A percentile compares a stretch with the other conserved stretches of the same genome.
These are phyloP conservation scores for Phaeosphaeria sp. DNA, from an alignment of 2,329 filamentous ascomycete species.

Conservation along the genomic window DNA sequence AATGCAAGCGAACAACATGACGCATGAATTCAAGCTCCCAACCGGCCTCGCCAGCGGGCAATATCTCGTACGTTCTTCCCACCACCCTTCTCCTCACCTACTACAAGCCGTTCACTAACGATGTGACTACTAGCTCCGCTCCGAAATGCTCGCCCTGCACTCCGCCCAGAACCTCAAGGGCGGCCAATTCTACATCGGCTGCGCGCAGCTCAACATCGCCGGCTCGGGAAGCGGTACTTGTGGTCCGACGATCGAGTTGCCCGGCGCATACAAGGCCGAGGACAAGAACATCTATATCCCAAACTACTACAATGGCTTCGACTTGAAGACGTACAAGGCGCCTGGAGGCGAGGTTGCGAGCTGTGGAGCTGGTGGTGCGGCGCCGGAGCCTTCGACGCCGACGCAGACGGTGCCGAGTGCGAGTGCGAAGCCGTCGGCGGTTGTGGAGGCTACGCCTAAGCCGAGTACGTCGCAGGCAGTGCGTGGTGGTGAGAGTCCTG, in stretches of 20 bases:
- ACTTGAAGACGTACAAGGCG: conserved; percentile 35
- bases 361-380: conserved; percentile 26
- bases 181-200: conserved; percentile 56
- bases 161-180: conserved; percentile 44
- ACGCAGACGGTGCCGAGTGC: conserved; percentile 13
- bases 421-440: conserved; percentile 4
- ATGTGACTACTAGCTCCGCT: conserved; percentile 1
- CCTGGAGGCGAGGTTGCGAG: conserved; percentile 40
- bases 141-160: conserved; percentile 42
- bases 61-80: conserved; percentile 39
- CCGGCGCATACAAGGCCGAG: conserved; percentile 46
- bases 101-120: no score
- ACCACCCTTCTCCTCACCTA: no score
- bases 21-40: conserved; percentile 48
- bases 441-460: not conserved
- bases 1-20: conserved; percentile 48
- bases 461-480: not conserved
- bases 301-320: conserved; percentile 45
- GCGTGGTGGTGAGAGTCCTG: conserved; percentile 4
- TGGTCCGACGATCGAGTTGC: conserved; percentile 49
- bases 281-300: conserved; percentile 46
- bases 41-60: conserved; percentile 49
- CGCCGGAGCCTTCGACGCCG: conserved; percentile 18
- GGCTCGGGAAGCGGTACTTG: conserved; percentile 48
- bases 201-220: conserved; percentile 53